Evolutionary conservation across 495 filamentous ascomycete genomes (phyloP), one percentile per base, ranked within the genome.

Genomic region (Jackrogersella multiformis): DNA sequence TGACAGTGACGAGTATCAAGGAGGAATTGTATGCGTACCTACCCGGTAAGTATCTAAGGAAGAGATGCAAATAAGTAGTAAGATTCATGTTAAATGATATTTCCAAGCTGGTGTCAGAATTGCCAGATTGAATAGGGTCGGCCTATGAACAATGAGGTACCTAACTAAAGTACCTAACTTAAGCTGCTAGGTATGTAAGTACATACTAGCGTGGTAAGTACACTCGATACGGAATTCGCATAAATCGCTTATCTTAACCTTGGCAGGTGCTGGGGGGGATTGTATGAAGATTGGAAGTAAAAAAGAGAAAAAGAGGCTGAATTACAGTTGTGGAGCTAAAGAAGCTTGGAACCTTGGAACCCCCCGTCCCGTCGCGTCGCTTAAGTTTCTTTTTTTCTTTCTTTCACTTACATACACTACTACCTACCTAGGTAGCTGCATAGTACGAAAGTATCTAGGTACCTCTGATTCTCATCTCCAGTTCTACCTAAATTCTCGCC

Each of bases 401-500:
- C 39, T 42, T 12, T 13, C 10, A 5, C 32, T 35, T 4, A 39
- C 13, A 15, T 39, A 39, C 36, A 1, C 9, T 46, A 24, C 42
- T 21, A 6, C 23, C 20, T 46, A 21, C 20, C 38, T 15, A 38
- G 35, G 35, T 38, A 38, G n/a, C 35, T 38, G 7, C 7, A 7
- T 7, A 30, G 26, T 38, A 38, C 4, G 35, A 4, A 38, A 3
- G 35, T 38, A 38, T n/a, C n/a, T n/a, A n/a, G n/a, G n/a, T n/a
- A n/a, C n/a, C n/a, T n/a, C n/a, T n/a, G n/a, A n/a, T n/a, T n/a
- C n/a, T n/a, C n/a, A n/a, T n/a, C n/a, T n/a, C n/a, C n/a, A n/a
- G n/a, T n/a, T n/a, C n/a, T n/a, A n/a, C n/a, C 41, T 44, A 44
- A 61, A 61, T 70, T 66, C 34, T 70, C 57, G 67, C 67, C 67